Evolutionary conservation across 2,329 filamentous ascomycete genomes (phyloP).

Genomic region (Lithohypha guttulata): DNA sequence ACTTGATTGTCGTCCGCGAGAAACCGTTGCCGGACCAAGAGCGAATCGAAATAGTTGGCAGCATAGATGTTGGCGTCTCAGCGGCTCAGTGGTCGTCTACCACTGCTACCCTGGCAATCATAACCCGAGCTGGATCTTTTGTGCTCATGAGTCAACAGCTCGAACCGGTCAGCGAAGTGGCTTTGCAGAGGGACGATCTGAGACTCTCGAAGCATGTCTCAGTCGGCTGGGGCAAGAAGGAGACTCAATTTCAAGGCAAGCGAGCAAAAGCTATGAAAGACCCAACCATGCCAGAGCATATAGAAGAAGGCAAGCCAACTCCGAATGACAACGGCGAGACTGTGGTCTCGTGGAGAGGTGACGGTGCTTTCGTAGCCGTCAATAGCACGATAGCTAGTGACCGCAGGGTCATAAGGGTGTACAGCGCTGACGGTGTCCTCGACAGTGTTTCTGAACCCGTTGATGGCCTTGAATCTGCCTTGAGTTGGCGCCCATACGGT

Average conservation of each 20-base stretch:
- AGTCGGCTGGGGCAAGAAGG: slow-evolving; percentile 95
- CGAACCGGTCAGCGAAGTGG: slow-evolving; percentile 67
- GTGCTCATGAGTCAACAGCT: slow-evolving; percentile 91
- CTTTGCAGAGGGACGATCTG: slow-evolving; percentile 64
- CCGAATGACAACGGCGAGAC: slow-evolving; percentile 59
- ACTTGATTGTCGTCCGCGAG: slow-evolving; percentile 78
- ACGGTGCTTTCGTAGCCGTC: slow-evolving; percentile 81
- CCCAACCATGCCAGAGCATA: slow-evolving; percentile 84
- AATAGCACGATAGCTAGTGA: slow-evolving; percentile 61
- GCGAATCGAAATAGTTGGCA: slow-evolving; percentile 88
- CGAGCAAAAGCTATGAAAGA: slow-evolving; percentile 78
- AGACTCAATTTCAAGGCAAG: slow-evolving; percentile 94
- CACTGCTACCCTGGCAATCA: slow-evolving; percentile 76
- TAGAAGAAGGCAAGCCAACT: slow-evolving; percentile 73
- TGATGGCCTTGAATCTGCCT: slow-evolving; percentile 71
- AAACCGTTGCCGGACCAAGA: slow-evolving; percentile 55
- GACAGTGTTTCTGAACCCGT: slow-evolving; percentile 94
- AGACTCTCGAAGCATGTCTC: slow-evolving; percentile 87
- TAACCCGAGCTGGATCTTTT: slow-evolving; percentile 66
- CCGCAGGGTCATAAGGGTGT: slow-evolving; percentile 77
- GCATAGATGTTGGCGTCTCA: slow-evolving; percentile 81
- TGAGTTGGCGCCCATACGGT: slow-evolving; percentile 86
- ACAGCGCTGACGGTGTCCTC: slow-evolving; percentile 76
- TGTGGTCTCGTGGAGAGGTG: slow-evolving; percentile 83
- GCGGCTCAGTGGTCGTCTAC: slow-evolving; percentile 91